These are phyloP conservation scores for Effrenium voratum DNA, from an alignment of 73 alveolate species.

Conservation along the genomic window DNA sequence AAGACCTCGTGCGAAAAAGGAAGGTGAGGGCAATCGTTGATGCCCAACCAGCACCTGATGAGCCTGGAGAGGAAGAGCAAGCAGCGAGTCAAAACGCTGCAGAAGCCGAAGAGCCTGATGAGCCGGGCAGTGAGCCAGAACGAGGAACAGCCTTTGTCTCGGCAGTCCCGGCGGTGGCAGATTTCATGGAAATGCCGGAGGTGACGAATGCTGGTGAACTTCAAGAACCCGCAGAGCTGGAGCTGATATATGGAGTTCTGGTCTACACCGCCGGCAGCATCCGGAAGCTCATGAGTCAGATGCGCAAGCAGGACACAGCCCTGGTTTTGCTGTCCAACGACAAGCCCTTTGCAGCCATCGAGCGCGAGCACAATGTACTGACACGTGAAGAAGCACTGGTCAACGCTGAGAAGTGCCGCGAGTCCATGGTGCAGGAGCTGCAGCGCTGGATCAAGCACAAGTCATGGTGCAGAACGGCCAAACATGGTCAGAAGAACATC, in stretches of 20 bases:
- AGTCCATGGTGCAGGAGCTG: slow-evolving; percentile 11
- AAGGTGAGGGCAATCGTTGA: too few relatives aligned
- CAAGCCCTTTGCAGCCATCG: neutral
- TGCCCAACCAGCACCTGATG: too few relatives aligned
- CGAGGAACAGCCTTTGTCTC: too few relatives aligned
- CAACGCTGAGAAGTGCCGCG: neutral
- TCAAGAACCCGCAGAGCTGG: neutral
- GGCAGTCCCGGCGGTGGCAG: too few relatives aligned
- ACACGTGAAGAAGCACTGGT: neutral
- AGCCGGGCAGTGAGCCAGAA: too few relatives aligned
- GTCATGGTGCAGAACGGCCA: neutral
- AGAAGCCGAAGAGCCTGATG: too few relatives aligned
- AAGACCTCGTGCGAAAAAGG: too few relatives aligned
- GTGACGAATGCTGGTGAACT: too few relatives aligned
- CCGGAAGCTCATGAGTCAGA: neutral
- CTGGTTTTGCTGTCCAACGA: neutral
- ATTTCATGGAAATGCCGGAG: too few relatives aligned
- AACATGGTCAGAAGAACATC: neutral
- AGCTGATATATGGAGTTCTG: neutral
- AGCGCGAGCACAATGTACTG: slow-evolving; percentile 14
- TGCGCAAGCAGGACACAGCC: neutral
- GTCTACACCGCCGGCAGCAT: neutral
- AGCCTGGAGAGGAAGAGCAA: too few relatives aligned
- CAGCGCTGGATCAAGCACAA: neutral
- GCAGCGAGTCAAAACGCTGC: too few relatives aligned